Evolutionary conservation across 345 rosid species (phyloP).

Genomic region (Firmiana major): DNA sequence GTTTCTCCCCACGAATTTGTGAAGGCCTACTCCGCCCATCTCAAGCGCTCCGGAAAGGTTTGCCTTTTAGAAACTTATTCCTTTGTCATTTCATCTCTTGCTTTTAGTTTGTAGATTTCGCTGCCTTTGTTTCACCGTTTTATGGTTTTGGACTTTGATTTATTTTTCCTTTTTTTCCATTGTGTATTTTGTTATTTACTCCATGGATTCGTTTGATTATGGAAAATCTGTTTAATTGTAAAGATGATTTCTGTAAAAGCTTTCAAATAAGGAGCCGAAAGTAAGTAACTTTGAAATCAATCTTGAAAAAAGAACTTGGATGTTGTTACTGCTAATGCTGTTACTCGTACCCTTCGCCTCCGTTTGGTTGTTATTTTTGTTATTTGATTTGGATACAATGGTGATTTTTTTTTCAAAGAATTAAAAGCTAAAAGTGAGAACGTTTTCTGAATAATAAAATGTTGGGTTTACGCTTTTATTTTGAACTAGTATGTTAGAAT

Average conservation of each 20-base stretch:
- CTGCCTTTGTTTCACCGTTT: neutral
- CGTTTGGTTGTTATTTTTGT: neutral
- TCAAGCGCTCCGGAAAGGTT: slow-evolving; percentile 91
- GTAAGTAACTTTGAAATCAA: neutral
- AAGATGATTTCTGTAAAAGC: neutral
- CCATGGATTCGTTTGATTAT: neutral
- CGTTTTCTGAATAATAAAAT: neutral
- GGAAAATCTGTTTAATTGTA: neutral
- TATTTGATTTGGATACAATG: neutral
- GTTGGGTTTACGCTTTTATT: neutral
- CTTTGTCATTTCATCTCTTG: neutral
- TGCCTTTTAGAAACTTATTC: neutral
- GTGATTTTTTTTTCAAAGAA: neutral
- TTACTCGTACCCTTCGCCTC: neutral
- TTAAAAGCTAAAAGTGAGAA: neutral
- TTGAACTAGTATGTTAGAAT: neutral
- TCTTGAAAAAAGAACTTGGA: neutral
- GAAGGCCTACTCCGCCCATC: slow-evolving; percentile 75
- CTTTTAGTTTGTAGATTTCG: neutral
- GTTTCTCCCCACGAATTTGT: slow-evolving; percentile 88
- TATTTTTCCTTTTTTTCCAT: neutral
- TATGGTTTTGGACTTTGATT: neutral
- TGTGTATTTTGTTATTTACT: neutral
- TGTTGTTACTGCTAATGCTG: neutral
- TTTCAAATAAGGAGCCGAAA: neutral